phyloP scores from a whole-genome alignment of 805 yeast species.

The Candida vartiovaarae region DNA sequence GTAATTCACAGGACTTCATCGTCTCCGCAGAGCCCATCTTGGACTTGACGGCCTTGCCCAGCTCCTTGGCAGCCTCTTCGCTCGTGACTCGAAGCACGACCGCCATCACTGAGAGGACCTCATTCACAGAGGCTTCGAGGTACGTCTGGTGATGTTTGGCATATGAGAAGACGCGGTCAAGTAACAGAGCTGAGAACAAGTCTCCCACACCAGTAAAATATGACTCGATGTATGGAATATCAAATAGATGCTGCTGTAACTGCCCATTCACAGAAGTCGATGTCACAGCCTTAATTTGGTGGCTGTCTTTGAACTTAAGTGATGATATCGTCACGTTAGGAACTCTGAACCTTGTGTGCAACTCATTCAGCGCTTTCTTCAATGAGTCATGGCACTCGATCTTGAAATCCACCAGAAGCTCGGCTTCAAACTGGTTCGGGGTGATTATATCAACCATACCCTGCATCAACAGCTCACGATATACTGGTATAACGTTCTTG shows the following conservation, averaged over 20 bases:
- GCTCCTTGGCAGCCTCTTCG: slow-evolving; percentile 27
- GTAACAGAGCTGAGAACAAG: slow-evolving; percentile 69
- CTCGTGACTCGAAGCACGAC: slow-evolving; percentile 44
- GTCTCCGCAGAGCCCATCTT: slow-evolving; percentile 49
- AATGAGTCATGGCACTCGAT: slow-evolving; percentile 36
- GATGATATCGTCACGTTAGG: slow-evolving; percentile 66
- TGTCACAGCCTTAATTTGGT: slow-evolving; percentile 12
- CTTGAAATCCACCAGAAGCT: slow-evolving; percentile 50
- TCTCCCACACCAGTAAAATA: slow-evolving; percentile 97
- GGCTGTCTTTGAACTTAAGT: slow-evolving; percentile 26
- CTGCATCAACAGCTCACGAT: slow-evolving; percentile 36
- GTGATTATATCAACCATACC: slow-evolving; percentile 66
- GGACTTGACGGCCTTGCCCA: slow-evolving; percentile 36
- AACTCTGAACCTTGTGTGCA: slow-evolving; percentile 45
- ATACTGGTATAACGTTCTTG: slow-evolving; percentile 51
- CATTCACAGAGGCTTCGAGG: slow-evolving; percentile 36
- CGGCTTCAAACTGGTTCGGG: slow-evolving; percentile 89
- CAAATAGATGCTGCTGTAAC: slow-evolving; percentile 25
- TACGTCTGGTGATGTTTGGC: background rate
- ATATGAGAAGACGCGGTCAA: slow-evolving; percentile 49
- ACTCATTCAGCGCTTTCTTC: slow-evolving; percentile 34
- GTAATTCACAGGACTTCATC: slow-evolving; percentile 69
- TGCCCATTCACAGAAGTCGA: slow-evolving; percentile 10
- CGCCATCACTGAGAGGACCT: slow-evolving; percentile 51
- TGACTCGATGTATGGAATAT: slow-evolving; percentile 58